phyloP scores from a whole-genome alignment of 139 green algal genomes.

The Helicosporidium sp. region DNA sequence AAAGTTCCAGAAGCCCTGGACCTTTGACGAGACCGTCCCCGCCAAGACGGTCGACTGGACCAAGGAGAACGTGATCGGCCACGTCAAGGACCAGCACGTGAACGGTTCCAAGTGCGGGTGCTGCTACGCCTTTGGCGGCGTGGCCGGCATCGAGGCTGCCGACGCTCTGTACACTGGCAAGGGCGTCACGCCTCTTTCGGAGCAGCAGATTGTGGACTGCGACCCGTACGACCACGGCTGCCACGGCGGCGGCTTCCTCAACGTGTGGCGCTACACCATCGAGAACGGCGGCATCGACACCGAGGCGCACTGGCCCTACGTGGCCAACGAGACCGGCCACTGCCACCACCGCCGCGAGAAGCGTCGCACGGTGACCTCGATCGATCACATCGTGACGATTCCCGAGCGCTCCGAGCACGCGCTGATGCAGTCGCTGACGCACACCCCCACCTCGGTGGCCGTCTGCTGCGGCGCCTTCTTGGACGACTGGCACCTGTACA shows the following conservation, averaged over 20 bases:
- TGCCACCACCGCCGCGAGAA: slow-evolving; percentile 2
- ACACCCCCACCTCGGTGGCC: slow-evolving; percentile 4
- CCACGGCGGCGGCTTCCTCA: slow-evolving; percentile 4
- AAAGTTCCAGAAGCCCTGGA: not conserved
- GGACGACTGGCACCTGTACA: slow-evolving; percentile 7
- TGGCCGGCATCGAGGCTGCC: slow-evolving; percentile 7
- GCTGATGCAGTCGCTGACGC: slow-evolving; percentile 7
- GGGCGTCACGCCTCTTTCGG: not conserved
- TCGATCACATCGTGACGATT: slow-evolving; percentile 3
- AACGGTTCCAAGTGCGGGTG: slow-evolving; percentile 4
- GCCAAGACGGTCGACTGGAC: slow-evolving; percentile 4
- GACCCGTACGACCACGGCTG: slow-evolving; percentile 6
- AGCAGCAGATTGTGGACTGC: slow-evolving; percentile 11
- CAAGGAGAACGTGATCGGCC: slow-evolving; percentile 2
- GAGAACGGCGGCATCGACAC: slow-evolving; percentile 5
- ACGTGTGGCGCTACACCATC: slow-evolving; percentile 1
- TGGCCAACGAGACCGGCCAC: not conserved
- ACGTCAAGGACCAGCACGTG: slow-evolving; percentile 13
- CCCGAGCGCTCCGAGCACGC: slow-evolving; percentile 7
- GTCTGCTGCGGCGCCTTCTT: slow-evolving; percentile 13
- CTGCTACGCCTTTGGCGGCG: slow-evolving; percentile 9
- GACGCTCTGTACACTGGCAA: slow-evolving; percentile 2
- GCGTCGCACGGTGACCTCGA: not conserved
- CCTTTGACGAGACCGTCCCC: not conserved
- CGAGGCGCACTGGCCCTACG: slow-evolving; percentile 4